Evolutionary conservation across 805 yeast genomes (phyloP).

Genomic region (Wickerhamiella shivajii): DNA sequence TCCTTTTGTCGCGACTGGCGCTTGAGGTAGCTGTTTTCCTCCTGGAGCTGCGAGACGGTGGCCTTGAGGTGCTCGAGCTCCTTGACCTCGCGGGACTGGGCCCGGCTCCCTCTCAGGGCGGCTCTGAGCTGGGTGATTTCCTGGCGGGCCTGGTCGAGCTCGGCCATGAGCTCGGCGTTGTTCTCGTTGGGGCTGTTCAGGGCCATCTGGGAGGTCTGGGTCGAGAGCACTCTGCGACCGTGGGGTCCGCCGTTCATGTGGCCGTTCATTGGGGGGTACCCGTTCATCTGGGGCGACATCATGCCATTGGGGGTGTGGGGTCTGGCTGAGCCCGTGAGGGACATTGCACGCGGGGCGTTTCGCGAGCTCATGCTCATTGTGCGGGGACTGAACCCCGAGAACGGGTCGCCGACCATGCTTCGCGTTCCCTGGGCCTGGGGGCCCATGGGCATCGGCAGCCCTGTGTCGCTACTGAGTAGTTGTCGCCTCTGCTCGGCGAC

Average conservation of each 20-base stretch:
- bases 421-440: slow-evolving; percentile 7
- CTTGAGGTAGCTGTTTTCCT: too few relatives aligned
- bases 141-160: neutral
- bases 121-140: neutral
- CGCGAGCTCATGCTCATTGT: slow-evolving; percentile 5
- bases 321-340: neutral
- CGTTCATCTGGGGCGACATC: neutral
- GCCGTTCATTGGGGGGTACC: neutral
- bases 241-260: too few relatives aligned
- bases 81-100: neutral
- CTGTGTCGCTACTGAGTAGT: slow-evolving; percentile 14
- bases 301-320: neutral
- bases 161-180: neutral
- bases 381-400: slow-evolving; percentile 5
- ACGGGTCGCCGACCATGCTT: slow-evolving; percentile 8
- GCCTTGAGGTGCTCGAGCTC: neutral
- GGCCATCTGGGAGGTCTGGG: neutral
- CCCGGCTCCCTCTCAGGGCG: neutral
- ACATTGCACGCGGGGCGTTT: neutral
- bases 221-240: neutral
- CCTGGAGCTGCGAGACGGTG: neutral
- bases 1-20: too few relatives aligned
- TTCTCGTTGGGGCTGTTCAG: neutral
- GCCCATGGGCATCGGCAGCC: slow-evolving; percentile 15
- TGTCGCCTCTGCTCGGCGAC: slow-evolving; percentile 19